Percentiles rank a stretch among this genome's conserved stretches.
These are phyloP conservation scores for Lippia alba DNA, from an alignment of 305 asterid species.

Conservation along the genomic window DNA sequence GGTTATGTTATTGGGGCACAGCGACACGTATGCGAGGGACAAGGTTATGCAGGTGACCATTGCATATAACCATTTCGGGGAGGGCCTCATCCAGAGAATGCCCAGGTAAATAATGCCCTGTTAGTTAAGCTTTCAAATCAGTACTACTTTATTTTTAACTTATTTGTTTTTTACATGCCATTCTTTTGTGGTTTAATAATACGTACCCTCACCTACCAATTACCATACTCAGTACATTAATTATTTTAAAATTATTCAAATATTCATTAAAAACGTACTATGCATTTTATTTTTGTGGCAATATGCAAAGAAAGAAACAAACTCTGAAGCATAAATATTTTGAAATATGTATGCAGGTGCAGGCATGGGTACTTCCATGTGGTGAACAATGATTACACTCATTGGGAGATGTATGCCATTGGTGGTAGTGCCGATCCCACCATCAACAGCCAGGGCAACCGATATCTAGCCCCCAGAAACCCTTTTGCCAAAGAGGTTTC, in stretches of 20 bases:
- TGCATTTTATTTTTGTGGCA: no score
- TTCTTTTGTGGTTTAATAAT: no score
- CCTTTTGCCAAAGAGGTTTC: constrained; percentile 79
- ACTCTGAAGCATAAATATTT: not conserved
- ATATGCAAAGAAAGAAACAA: no score
- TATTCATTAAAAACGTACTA: no score
- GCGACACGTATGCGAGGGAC: constrained; percentile 64
- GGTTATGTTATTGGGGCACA: constrained; percentile 75
- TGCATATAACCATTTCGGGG: constrained; percentile 81
- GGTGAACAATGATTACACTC: constrained; percentile 80
- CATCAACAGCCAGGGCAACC: constrained; percentile 87
- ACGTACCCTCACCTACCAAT: no score
- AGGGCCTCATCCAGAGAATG: constrained; percentile 79
- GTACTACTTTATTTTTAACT: no score
- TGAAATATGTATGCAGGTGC: constrained; percentile 45
- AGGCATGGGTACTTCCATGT: constrained; percentile 85
- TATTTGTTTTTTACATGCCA: not conserved
- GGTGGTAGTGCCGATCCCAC: constrained; percentile 89
- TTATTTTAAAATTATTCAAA: no score
- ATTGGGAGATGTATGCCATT: constrained; percentile 86
- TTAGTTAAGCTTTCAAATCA: no score
- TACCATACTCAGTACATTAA: no score
- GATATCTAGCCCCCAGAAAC: constrained; percentile 72
- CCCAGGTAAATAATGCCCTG: constrained; percentile 54
- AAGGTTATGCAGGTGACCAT: constrained; percentile 78